Base-by-base conservation (phyloP, 1,284 basidiomycete species). In the Ustilago sp. region DNA sequence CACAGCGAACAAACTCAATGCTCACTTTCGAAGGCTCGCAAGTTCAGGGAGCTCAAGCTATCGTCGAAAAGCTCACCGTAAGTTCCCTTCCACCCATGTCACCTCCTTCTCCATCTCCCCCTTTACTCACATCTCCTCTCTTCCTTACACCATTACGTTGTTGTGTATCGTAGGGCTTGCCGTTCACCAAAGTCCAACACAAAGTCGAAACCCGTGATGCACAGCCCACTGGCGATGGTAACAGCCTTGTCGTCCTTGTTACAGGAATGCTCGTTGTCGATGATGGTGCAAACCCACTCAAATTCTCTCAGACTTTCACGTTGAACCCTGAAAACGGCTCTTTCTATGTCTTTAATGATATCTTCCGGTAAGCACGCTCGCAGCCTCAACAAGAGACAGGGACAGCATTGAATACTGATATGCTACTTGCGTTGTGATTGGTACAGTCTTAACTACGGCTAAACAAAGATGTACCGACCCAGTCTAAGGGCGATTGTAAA, bases 191-290 rank as follows among this genome's bases (percentile, higher is more conserved):
- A 81, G 94, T 98, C 48, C 87, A 88, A 77, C 96, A 98, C 90
- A 91, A 91, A 71, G 89, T 98, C 80, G 89, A 90, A 31, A 98
- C 94, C 7, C 88, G 91, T 64, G 95, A 98, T 86, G 93, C 92
- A 13, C 96, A 98, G 87, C 95, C 95, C 7, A 93, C 94, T 2
- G 90, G 90, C 6, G 85, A 87, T 19, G 86, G 90, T 13, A 89
- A 91, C 8, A 91, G 90, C 75, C 87, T 98, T 73, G 88, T 97
- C 65, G 94, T 98, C 64, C 91, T 91, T 83, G 94, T 98, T 43
- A 98, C 94, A 32, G 96, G 96, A 11, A 88, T 91, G 58, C 89
- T 98, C 35, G 63, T 83, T 64, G 91, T 68, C 38, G 66, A 72
- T 51, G 48, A 68, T 59, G 66, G 52, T 32, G 60, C 59, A 28